These are phyloP conservation scores for Ogataea pignaliae DNA, from an alignment of 805 yeast genomes.

Conservation along the genomic window DNA sequence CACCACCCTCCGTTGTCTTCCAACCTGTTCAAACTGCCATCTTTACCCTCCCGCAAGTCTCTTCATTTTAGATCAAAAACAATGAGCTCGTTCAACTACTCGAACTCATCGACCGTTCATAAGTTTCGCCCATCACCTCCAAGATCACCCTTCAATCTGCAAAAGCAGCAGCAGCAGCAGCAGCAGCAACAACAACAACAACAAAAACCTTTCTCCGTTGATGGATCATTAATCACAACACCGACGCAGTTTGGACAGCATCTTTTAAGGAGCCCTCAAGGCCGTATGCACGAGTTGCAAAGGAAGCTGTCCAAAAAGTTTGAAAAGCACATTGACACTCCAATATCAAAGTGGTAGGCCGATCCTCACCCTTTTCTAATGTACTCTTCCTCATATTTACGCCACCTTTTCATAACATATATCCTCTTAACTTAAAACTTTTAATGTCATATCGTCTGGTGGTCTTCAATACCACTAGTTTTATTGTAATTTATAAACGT, in stretches of 20 bases:
- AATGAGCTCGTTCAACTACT: constrained; percentile 15
- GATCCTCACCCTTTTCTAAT: too few relatives aligned
- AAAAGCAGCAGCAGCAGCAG: too few relatives aligned
- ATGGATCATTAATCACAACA: constrained; percentile 1
- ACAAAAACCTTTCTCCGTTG: neutral
- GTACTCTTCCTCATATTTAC: too few relatives aligned
- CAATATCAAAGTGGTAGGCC: constrained; percentile 19
- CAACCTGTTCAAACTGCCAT: constrained; percentile 16
- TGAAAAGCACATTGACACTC: constrained; percentile 29
- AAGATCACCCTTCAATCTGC: too few relatives aligned
- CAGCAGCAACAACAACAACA: neutral
- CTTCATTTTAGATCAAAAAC: constrained; percentile 26
- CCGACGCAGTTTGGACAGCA: constrained; percentile 11
- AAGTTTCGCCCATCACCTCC: too few relatives aligned
- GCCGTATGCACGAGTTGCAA: constrained; percentile 2
- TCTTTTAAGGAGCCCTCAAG: neutral
- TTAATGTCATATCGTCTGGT: too few relatives aligned
- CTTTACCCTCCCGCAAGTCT: constrained; percentile 13
- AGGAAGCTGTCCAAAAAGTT: constrained; percentile 16
- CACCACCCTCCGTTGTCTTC: neutral
- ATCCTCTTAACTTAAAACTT: too few relatives aligned
- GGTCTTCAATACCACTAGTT: too few relatives aligned
- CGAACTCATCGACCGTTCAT: neutral
- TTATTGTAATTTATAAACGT: too few relatives aligned
- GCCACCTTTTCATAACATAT: too few relatives aligned